These are phyloP conservation scores for Coemansia furcata DNA, from an alignment of 192 early-diverging fungal genomes.

Conservation along the genomic window DNA sequence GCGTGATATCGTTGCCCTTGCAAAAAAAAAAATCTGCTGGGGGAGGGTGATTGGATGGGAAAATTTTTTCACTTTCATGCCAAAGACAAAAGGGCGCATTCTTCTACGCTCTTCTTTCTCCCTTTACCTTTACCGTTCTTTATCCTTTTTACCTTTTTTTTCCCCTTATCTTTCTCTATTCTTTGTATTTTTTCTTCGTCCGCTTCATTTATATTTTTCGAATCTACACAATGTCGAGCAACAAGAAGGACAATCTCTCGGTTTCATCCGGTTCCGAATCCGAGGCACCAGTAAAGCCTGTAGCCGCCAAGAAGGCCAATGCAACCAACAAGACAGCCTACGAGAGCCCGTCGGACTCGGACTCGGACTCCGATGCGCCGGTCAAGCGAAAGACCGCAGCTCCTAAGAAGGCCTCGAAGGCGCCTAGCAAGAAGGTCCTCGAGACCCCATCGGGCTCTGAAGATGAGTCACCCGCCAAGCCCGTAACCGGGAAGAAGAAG, in stretches of 20 bases:
- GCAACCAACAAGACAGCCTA: no score
- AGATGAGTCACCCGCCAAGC: neutral
- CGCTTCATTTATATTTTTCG: neutral
- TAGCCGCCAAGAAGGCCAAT: neutral
- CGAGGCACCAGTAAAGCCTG: neutral
- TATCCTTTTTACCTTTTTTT: neutral
- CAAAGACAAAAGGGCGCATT: neutral
- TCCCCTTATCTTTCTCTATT: neutral
- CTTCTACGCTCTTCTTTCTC: neutral
- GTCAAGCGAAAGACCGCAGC: no score
- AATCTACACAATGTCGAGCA: slow-evolving; percentile 3
- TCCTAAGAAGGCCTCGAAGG: no score
- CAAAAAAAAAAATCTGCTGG: no score
- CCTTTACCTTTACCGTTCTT: neutral
- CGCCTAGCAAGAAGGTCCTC: slow-evolving; percentile 3
- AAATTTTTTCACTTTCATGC: neutral
- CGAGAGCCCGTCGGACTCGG: no score
- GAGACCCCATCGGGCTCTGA: neutral
- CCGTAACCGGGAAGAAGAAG: neutral
- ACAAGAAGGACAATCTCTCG: neutral
- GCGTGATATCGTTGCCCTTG: no score
- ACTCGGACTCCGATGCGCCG: no score
- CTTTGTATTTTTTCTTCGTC: slow-evolving; percentile 3
- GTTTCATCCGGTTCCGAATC: neutral
- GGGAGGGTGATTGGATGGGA: no score